A percentile compares a stretch with the other conserved stretches of the same genome.
Conservation (phyloP, 495 filamentous ascomycete species). For the Annulohypoxylon bovei region DNA sequence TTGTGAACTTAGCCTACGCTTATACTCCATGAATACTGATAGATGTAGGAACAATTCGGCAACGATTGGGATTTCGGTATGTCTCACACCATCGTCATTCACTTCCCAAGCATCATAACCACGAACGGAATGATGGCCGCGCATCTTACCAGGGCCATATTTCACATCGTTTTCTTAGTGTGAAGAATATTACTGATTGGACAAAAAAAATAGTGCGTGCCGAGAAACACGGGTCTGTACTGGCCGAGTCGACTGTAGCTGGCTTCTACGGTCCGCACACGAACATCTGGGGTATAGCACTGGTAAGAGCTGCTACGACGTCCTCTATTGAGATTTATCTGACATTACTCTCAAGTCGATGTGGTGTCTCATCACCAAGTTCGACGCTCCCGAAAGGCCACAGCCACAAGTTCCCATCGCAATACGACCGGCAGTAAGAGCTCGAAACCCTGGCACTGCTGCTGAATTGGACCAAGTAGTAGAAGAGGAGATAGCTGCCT, state of each 20-base stretch:
- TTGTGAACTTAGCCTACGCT: background rate
- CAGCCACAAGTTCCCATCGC: constrained; percentile 20
- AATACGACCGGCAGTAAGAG: background rate
- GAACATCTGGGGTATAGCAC: constrained; percentile 38
- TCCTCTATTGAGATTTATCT: background rate
- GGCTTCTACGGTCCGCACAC: constrained; percentile 33
- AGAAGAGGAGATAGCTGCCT: background rate
- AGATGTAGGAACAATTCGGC: constrained; percentile 33
- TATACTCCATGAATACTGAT: background rate
- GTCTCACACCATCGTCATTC: too few species aligned
- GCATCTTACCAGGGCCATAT: background rate
- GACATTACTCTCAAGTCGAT: constrained; percentile 25
- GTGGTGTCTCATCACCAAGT: constrained; percentile 36
- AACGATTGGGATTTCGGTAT: constrained; percentile 33
- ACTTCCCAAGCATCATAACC: too few species aligned
- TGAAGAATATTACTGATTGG: background rate
- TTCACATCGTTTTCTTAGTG: background rate
- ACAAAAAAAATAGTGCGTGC: background rate
- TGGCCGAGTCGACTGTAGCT: constrained; percentile 7
- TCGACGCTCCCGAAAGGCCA: background rate
- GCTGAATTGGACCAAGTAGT: background rate
- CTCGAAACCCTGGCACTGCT: background rate
- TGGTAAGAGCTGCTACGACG: constrained; percentile 6
- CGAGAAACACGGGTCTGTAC: background rate
- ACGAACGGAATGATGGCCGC: background rate